Conservation (phyloP, 2,329 filamentous ascomycete species). For the Verticillium alfalfae region DNA sequence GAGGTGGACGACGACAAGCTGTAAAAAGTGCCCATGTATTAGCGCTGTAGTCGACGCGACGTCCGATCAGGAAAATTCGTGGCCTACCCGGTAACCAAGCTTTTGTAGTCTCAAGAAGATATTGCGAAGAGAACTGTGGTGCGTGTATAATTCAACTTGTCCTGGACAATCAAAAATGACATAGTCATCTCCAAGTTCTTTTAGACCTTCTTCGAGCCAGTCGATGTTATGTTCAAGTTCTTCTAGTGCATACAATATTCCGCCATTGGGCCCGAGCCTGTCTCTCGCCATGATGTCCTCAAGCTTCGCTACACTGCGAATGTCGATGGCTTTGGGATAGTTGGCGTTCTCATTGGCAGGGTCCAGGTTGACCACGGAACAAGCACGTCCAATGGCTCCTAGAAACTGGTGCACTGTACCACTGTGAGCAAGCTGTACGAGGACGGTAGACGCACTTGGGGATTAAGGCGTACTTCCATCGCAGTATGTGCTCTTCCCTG, state of each 20-base stretch:
- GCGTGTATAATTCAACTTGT: slow-evolving; percentile 95
- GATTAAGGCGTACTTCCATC: slow-evolving; percentile 69
- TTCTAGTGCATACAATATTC: slow-evolving; percentile 87
- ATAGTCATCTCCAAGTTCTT: slow-evolving; percentile 81
- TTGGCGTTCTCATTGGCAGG: slow-evolving; percentile 91
- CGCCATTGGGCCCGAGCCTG: slow-evolving; percentile 85
- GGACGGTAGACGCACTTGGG: background rate
- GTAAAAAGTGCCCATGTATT: slow-evolving; percentile 2
- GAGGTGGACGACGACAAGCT: slow-evolving; percentile 91
- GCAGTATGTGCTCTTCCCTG: slow-evolving; percentile 96
- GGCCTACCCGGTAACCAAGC: slow-evolving; percentile 80
- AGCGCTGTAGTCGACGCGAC: background rate
- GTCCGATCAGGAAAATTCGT: background rate
- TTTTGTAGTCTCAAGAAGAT: slow-evolving; percentile 90
- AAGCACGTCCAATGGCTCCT: slow-evolving; percentile 89
- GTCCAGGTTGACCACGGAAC: slow-evolving; percentile 92
- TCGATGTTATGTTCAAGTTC: slow-evolving; percentile 92
- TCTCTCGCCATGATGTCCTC: slow-evolving; percentile 95
- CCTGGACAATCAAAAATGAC: slow-evolving; percentile 94
- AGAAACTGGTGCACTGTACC: slow-evolving; percentile 87
- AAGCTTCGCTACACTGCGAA: slow-evolving; percentile 80
- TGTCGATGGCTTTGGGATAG: slow-evolving; percentile 86
- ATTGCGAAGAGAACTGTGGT: slow-evolving; percentile 85
- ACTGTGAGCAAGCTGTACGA: background rate
- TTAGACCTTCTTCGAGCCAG: slow-evolving; percentile 80